A percentile compares a stretch with the other conserved stretches of the same genome.
phyloP scores from a whole-genome alignment of 495 filamentous ascomycete genomes.

The Letharia columbiana region DNA sequence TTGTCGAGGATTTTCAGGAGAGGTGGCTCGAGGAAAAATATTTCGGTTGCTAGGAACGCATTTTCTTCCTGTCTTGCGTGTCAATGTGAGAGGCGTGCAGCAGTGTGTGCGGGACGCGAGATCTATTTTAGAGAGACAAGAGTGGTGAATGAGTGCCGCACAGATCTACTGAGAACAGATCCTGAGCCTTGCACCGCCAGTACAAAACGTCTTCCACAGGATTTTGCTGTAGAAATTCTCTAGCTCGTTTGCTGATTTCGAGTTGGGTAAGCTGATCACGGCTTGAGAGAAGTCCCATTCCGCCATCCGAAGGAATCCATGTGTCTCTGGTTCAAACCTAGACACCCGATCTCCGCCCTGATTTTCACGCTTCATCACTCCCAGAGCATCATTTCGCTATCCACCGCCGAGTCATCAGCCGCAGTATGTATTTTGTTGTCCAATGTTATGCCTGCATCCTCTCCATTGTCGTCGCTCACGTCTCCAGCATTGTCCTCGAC shows the following conservation, averaged over 20 bases:
- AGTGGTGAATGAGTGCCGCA: too few species aligned
- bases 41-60: constrained; percentile 55
- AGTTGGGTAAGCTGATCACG: too few species aligned
- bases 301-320: too few species aligned
- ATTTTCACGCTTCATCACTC: neutral
- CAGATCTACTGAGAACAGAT: too few species aligned
- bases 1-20: constrained; percentile 65
- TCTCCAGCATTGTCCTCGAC: neutral
- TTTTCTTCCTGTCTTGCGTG: neutral
- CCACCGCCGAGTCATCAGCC: neutral
- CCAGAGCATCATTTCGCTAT: neutral
- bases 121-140: too few species aligned
- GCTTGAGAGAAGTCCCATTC: too few species aligned
- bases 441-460: neutral
- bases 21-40: constrained; percentile 80
- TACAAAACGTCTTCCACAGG: too few species aligned
- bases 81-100: neutral
- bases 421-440: neutral
- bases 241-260: too few species aligned
- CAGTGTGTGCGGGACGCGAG: neutral
- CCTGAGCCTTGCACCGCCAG: too few species aligned
- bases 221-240: neutral
- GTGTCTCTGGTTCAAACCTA: neutral
- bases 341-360: neutral
- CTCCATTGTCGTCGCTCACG: neutral